Evolutionary conservation across 177 flowering plant species (phyloP), one percentile per base, ranked within the genome.

Genomic region (Tripterygium wilfordii): DNA sequence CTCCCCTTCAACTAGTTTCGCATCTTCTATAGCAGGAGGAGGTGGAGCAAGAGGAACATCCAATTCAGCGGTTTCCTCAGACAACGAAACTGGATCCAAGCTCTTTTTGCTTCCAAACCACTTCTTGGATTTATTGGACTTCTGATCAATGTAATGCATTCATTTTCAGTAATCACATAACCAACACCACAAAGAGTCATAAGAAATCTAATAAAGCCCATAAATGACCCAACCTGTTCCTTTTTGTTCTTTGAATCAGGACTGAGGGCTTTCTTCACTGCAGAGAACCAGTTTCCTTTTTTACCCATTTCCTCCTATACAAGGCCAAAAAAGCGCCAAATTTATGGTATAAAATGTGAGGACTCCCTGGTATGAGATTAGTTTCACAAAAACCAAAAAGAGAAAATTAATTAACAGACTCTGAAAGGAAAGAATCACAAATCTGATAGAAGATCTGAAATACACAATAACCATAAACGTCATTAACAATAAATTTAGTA

Each of bases 291-390:
- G 37, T 56, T 64, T 51, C 83, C 81, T 65, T 69, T 81, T 71
- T 64, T 87, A 66, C 87, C 89, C 96, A 87, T 83, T 56, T 61
- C 15, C 24, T 38, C n/a, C n/a, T n/a, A n/a, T n/a, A n/a, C n/a
- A n/a, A n/a, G n/a, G n/a, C n/a, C n/a, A n/a, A n/a, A n/a, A n/a
- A n/a, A n/a, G n/a, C n/a, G n/a, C n/a, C n/a, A n/a, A n/a, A n/a
- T n/a, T n/a, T n/a, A n/a, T n/a, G n/a, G n/a, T n/a, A n/a, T n/a
- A n/a, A n/a, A n/a, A n/a, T n/a, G n/a, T n/a, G n/a, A n/a, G n/a
- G n/a, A n/a, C n/a, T n/a, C n/a, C n/a, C n/a, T n/a, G n/a, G n/a
- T n/a, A n/a, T n/a, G n/a, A n/a, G n/a, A n/a, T n/a, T n/a, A n/a
- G n/a, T n/a, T n/a, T n/a, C n/a, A n/a, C n/a, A n/a, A n/a, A n/a